Percentiles rank a stretch among this genome's conserved stretches.
These are phyloP conservation scores for Dactylonectria estremocensis DNA, from an alignment of 2,329 filamentous ascomycete species.

Conservation along the genomic window DNA sequence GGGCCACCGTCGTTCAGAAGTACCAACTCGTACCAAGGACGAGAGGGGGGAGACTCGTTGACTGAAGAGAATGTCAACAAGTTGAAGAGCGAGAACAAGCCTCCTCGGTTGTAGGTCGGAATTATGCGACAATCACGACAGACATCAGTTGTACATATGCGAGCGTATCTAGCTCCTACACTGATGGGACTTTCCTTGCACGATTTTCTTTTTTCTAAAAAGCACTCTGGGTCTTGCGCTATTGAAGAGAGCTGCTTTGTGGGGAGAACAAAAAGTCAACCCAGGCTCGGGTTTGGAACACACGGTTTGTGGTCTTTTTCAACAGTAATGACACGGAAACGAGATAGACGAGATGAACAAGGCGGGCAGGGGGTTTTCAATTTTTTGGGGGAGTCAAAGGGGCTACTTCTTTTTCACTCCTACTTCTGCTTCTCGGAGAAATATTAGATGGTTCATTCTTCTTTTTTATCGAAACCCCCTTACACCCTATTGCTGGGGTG, in stretches of 20 bases:
- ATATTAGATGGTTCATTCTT: slow-evolving; percentile 1
- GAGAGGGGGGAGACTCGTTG: slow-evolving; percentile 59
- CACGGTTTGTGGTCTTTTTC: slow-evolving; percentile 7
- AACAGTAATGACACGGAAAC: neutral
- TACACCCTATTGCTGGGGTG: slow-evolving; percentile 1
- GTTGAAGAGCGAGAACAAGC: slow-evolving; percentile 57
- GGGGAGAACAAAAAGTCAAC: slow-evolving; percentile 37
- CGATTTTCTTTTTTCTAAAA: slow-evolving; percentile 3
- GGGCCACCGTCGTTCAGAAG: slow-evolving; percentile 52
- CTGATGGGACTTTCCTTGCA: neutral
- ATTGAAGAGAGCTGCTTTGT: slow-evolving; percentile 16
- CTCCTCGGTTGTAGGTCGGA: slow-evolving; percentile 35
- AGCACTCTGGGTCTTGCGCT: neutral
- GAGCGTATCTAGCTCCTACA: slow-evolving; percentile 11
- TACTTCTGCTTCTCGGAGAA: neutral
- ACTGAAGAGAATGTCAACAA: slow-evolving; percentile 70
- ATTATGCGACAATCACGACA: slow-evolving; percentile 3
- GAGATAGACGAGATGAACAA: slow-evolving; percentile 6
- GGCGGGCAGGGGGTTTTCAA: neutral
- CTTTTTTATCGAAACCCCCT: neutral
- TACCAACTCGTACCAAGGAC: slow-evolving; percentile 54
- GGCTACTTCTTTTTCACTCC: neutral
- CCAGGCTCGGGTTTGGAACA: slow-evolving; percentile 40
- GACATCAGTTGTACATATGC: slow-evolving; percentile 16
- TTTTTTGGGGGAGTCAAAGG: neutral